phyloP scores from a whole-genome alignment of 179 eudicot species.

The Drosera spatulata region DNA sequence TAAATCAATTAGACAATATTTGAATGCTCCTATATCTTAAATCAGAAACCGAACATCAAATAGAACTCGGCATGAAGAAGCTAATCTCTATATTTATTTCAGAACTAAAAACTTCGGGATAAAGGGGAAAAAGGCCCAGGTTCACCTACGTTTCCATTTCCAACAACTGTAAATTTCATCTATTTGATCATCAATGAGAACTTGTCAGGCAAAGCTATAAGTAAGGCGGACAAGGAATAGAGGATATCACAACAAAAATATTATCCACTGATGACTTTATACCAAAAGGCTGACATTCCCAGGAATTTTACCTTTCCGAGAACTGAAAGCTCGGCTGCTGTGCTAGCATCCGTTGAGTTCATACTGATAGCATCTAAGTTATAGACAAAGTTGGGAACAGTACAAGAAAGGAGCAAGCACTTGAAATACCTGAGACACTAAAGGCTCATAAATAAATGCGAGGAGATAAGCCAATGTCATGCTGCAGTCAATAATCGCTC shows the following conservation, averaged over 20 bases:
- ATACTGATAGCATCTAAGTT: constrained; percentile 8
- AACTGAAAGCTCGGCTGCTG: constrained; percentile 68
- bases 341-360: constrained; percentile 48
- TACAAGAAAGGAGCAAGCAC: constrained; percentile 4
- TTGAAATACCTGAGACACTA: constrained; percentile 21
- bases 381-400: background rate
- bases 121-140: no score
- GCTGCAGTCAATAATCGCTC: constrained; percentile 31
- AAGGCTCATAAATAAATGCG: constrained; percentile 23
- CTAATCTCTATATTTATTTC: no score
- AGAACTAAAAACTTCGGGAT: no score
- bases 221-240: no score
- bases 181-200: no score
- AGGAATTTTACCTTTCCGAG: constrained; percentile 45
- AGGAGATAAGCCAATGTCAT: constrained; percentile 36
- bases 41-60: background rate
- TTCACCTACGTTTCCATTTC: no score
- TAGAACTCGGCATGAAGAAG: no score
- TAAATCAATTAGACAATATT: background rate
- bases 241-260: no score
- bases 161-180: no score
- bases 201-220: no score
- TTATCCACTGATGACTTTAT: no score
- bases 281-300: background rate
- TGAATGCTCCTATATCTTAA: background rate